Evolutionary conservation across 2,329 filamentous ascomycete species (phyloP).

Genomic region (Cercospora berteroae): DNA sequence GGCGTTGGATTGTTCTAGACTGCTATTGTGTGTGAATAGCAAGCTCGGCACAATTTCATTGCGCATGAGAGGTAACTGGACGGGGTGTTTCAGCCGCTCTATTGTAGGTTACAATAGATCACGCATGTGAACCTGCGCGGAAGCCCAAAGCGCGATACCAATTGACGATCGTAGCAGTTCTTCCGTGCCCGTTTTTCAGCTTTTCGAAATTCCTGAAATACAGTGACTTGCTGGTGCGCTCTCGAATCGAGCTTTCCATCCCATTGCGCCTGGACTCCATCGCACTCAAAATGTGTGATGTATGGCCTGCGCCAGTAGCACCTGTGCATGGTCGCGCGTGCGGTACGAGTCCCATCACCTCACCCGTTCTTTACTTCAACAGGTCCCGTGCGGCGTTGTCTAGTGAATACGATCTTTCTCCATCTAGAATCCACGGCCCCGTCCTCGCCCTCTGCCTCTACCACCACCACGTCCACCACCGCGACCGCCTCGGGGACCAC

Average conservation of each 20-base stretch:
- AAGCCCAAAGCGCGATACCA: not conserved
- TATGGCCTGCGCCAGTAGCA: not conserved
- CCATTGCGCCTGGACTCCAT: conserved; percentile 4
- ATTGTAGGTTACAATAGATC: not conserved
- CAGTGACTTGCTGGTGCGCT: not conserved
- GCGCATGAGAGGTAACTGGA: not conserved
- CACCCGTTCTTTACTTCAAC: not conserved
- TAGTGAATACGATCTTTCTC: not conserved
- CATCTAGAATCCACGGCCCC: conserved; percentile 27
- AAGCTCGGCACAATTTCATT: not conserved
- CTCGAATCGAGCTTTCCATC: not conserved
- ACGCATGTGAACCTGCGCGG: not conserved
- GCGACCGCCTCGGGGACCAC: conserved; percentile 50
- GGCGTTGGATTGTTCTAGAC: not conserved
- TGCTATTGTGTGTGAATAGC: not conserved
- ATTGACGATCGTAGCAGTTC: not conserved
- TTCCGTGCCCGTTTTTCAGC: not conserved
- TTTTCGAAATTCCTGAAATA: not conserved
- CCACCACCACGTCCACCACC: conserved; percentile 42
- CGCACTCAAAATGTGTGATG: not conserved
- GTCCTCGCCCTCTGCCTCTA: conserved; percentile 33
- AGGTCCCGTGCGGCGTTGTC: too few species aligned
- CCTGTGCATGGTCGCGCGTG: not conserved
- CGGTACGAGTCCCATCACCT: not conserved
- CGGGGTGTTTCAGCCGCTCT: not conserved